Evolutionary conservation across 352 stramenopile species (phyloP).

Genomic region (Pythium sukuiense): DNA sequence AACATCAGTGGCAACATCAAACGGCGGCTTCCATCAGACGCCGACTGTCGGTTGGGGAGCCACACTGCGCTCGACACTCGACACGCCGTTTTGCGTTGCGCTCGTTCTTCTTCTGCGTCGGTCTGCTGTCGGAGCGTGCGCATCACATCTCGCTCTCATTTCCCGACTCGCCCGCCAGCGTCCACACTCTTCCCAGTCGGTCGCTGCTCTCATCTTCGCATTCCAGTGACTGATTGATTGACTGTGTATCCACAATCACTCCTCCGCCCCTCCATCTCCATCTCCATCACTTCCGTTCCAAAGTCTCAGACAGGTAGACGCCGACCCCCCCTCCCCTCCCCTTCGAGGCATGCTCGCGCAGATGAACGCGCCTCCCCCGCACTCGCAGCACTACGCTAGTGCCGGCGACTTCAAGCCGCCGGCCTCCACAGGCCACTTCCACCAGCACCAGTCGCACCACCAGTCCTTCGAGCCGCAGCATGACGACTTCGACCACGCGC

Average conservation of each 20-base stretch:
- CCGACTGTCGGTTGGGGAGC: background rate
- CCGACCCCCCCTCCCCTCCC: background rate
- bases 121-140: background rate
- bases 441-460: background rate
- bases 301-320: background rate
- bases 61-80: background rate
- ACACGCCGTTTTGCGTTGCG: background rate
- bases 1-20: background rate
- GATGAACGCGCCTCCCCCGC: conserved; percentile 16
- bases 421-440: background rate
- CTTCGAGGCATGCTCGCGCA: conserved; percentile 12
- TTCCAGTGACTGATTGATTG: background rate
- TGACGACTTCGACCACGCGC: conserved; percentile 5
- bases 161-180: background rate
- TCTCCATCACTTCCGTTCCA: no score
- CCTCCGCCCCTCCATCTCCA: background rate
- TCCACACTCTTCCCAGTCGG: background rate
- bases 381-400: background rate
- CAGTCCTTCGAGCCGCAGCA: conserved; percentile 8
- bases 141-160: background rate
- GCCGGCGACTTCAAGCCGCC: conserved; percentile 15
- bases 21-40: background rate
- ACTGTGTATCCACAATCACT: conserved; percentile 10
- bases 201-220: background rate
- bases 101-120: background rate